Evolutionary conservation across 1,139 yeast genomes (phyloP), one percentile per base, ranked within the genome.

Genomic region (Protomyces arabidopsidicola): DNA sequence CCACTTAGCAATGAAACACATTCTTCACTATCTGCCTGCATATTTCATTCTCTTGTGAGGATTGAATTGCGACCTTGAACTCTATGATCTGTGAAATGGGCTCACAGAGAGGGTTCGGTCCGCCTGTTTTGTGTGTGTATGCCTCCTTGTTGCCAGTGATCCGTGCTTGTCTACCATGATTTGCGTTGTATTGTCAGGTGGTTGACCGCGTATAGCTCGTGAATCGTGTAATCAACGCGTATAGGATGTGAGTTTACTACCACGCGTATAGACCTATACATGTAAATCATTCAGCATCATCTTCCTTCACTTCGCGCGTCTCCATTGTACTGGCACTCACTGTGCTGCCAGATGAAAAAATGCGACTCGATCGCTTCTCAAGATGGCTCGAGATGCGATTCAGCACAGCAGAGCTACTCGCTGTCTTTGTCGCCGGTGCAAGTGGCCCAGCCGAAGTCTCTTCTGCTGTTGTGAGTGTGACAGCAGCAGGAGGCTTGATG

Each of bases 41-140:
- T 18, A 12, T 16, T 16, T n/a, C 20, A n/a, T 50, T 14, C 36
- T n/a, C 53, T 24, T 24, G 20, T 10, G 24, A 14, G 53, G 53
- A 14, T 12, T 50, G 53, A 10, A 27, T 24, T 18, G 56, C 24
- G 56, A 51, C 62, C 62, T 58, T 35, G 62, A 58, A 20, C 56
- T 58, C 62, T 42, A 50, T 58, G 62, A 58, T 36, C 45, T 48
- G 55, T 58, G 62, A 58, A 58, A 55, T 58, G 53, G 62, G 62
- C 62, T 55, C 62, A 58, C 55, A 48, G 53, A 51, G 62, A 58
- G 62, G 53, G 62, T 31, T 58, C 62, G 62, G 62, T 51, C 56
- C 34, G 16, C 20, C 31, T 38, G 16, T 27, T 31, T 12, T 31
- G 24, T 16, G 22, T 42, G 27, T 18, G 10, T 42, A 6, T 42